Base-by-base conservation (phyloP, 2,329 filamentous ascomycete genomes). In the Kalmusia sp. region DNA sequence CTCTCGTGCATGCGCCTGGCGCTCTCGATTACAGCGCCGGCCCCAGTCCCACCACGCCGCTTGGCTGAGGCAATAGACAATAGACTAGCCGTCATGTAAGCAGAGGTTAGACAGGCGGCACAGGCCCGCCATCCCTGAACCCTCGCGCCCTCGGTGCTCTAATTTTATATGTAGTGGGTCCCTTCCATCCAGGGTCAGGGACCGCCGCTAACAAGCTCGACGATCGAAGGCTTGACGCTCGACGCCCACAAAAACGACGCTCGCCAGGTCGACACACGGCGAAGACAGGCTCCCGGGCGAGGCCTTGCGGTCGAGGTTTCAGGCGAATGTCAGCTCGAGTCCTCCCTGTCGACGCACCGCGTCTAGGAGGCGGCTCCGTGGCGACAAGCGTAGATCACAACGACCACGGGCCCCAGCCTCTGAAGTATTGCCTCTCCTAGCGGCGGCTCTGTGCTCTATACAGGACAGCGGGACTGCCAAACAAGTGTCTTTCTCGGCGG, bases 31-130 rank as follows among this genome's bases (percentile, higher is more conserved):
- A 30, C 41, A 45, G 41, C 41, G 28, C 6, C 41, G 41, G 41
- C 41, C 41, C 41, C 43, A 46, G 28, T 33, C 24, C 17, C n/a
- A n/a, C n/a, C 24, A 31, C 25, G n/a, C 39, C 25, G 25, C 39
- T 7, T 19, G 39, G 24, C 17, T 27, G 6, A 44, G 43, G 43
- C 43, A 46, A 46, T 25, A 44, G 43, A 30, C 43, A 46, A 46
- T 25, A 46, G 30, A 33, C 41, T 34, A 45, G 41, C 30, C 41
- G 41, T 33, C 28, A 34, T n/a, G 17, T 24, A 22, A 34, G 24
- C 41, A 5, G 28, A 2, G 6, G 12, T 12, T 37, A 17, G 34
- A 37, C 34, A 37, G 34, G 38, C n/a, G n/a, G n/a, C n/a, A n/a
- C n/a, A n/a, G n/a, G n/a, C n/a, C n/a, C n/a, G n/a, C n/a, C n/a